Conservation (phyloP, 306 rosid species). For the Clitoria ternatea region DNA sequence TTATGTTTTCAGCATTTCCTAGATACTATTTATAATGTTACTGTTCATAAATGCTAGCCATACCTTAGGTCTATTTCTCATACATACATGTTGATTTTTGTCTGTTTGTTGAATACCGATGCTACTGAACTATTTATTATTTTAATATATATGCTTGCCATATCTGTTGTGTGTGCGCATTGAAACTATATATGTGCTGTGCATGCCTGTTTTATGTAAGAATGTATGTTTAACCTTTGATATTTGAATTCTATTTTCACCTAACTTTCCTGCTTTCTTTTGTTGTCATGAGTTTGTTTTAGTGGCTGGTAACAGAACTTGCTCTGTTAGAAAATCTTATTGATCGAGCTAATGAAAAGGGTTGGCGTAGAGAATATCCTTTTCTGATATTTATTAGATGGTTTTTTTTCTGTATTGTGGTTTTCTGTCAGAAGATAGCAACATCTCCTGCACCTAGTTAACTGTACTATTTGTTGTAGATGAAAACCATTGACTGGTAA, state of each 20-base stretch:
- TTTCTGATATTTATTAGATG: conserved; percentile 23
- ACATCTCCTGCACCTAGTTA: conserved; percentile 18
- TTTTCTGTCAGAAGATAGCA: conserved; percentile 7
- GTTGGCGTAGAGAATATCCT: conserved; percentile 98
- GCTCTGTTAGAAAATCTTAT: conserved; percentile 51
- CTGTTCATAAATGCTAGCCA: neutral
- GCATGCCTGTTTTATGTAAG: neutral
- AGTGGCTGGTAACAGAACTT: conserved; percentile 77
- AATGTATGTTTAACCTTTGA: conserved; percentile 1
- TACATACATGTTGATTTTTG: neutral
- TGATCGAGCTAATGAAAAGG: conserved; percentile 85
- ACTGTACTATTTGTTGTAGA: neutral
- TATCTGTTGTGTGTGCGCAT: neutral
- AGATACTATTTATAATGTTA: neutral
- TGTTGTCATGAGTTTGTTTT: conserved; percentile 35
- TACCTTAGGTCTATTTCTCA: conserved; percentile 3
- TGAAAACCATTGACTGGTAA: neutral
- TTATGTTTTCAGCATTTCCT: neutral
- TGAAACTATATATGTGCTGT: neutral
- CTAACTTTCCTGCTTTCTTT: conserved; percentile 25
- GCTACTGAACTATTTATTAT: neutral
- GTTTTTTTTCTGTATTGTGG: neutral
- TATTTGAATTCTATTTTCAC: conserved; percentile 25
- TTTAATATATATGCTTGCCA: neutral
- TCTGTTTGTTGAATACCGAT: neutral